Evolutionary conservation across 2,329 filamentous ascomycete species (phyloP), one percentile per base, ranked within the genome.

Genomic region (Phialophora expanda): DNA sequence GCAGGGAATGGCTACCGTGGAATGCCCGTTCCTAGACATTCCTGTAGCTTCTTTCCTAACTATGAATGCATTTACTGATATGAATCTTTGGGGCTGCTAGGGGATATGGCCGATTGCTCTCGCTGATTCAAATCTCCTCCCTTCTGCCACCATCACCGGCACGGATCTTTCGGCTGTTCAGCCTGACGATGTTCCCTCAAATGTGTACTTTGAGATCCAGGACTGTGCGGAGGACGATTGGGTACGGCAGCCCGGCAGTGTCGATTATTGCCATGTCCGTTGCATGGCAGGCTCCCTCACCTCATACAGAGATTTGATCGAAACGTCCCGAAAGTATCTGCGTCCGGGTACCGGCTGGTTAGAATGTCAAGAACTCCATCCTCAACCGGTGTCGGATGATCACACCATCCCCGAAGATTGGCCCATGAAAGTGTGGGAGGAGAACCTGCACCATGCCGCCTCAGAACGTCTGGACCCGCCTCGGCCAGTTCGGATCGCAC

Each of bases 201-300:
- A 93, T 68, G 88, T 92, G 14, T 85, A 87, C 68, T 93, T 93
- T 70, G 87, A 87, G 66, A 84, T 93, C 54, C 89, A 92, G 73
- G 90, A 93, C 72, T 82, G 83, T 73, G 82, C 84, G 3, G 86
- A 87, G 73, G 79, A 82, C 1, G 84, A 89, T 62, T 88, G 86
- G 86, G 78, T 85, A 77, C 74, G 86, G 77, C 78, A 81, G 4
- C 72, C 78, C 0, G 71, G 81, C 62, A 72, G 81, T 69, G 82
- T 88, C 71, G 86, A 89, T 75, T 84, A 84, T 66, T 82, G 90
- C 64, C 87, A 89, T 75, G 82, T 85, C 1, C 82, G 85, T 53
- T 79, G 86, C 71, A 81, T 90, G 76, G 79, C 81, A 1, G 88
- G 87, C 22, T 81, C 83, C 56, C 83, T 89, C 68, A 75, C 79